Evolutionary conservation across 2,329 filamentous ascomycete genomes (phyloP), one percentile per base, ranked within the genome.

Genomic region (Colletotrichum phormii): DNA sequence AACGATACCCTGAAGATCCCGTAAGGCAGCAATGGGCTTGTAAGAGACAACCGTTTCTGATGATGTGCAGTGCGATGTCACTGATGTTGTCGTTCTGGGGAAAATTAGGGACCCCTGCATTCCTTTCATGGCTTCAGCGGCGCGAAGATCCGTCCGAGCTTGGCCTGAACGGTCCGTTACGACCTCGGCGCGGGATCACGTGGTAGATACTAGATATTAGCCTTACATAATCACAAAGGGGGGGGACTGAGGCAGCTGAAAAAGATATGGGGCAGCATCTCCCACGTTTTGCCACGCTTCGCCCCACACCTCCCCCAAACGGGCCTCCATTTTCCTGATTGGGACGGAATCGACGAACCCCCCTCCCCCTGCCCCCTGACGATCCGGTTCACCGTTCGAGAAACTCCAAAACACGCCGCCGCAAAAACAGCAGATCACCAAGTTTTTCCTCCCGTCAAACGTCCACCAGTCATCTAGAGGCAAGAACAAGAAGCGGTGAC

Each of bases 361-460:
- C 51, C 37, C 37, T 18, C 37, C 13, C 37, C 13, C 18, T 13
- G 5, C 37, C 51, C 69, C 69, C 65, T 68, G 70, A 60, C 53
- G 65, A 72, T 69, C 64, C 53, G 65, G 58, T 55, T 33, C 65
- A 22, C 53, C 58, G 58, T 55, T 33, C 65, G 15, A 59, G 59
- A 35, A 37, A 55, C 35, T 67, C 57, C 46, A 54, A 57, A 68
- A 72, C 69, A 60, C 64, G 69, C 69, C 64, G 51, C 59, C 51
- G 65, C 58, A 5, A 54, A 31, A 15, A 42, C 26, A 29, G 35
- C 12, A 64, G 37, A 69, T 60, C 42, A 61, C 15, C 49, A 58
- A 46, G 31, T 42, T 29, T 31, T 61, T 42, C 13, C 37, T 55
- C 59, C 46, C 46, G 53, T 69, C n/a, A 35, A 33, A 37, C 29